These are phyloP conservation scores for Leccinellum albellum DNA, from an alignment of 768 basidiomycete genomes.

Conservation along the genomic window DNA sequence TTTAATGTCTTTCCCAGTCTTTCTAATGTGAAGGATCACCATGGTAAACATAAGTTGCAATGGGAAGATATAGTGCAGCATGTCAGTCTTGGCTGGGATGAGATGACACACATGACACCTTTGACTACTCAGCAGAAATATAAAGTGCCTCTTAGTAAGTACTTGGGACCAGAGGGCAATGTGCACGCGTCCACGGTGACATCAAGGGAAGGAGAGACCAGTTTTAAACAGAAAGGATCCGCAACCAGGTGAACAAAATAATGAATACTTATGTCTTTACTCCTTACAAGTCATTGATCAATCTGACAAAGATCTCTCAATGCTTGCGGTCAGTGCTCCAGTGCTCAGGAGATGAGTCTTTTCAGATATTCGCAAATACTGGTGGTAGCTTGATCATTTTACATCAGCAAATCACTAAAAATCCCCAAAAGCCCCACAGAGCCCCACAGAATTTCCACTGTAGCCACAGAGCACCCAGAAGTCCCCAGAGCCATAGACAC, in stretches of 20 bases:
- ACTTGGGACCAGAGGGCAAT: neutral
- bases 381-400: no score
- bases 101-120: neutral
- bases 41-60: neutral
- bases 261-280: neutral
- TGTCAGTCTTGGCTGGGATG: constrained; percentile 4
- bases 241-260: constrained; percentile 3
- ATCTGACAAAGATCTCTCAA: no score
- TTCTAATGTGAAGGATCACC: neutral
- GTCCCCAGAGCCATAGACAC: no score
- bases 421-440: no score
- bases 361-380: no score
- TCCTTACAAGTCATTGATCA: neutral
- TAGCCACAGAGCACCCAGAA: no score
- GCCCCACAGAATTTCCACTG: no score
- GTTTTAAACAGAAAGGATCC: neutral
- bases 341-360: no score
- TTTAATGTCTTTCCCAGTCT: constrained; percentile 7
- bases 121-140: constrained; percentile 4
- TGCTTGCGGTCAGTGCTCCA: no score
- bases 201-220: neutral
- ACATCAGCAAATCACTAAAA: no score
- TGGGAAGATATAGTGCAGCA: neutral
- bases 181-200: neutral
- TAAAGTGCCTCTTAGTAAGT: constrained; percentile 17